A percentile compares a stretch with the other conserved stretches of the same genome.
These are phyloP conservation scores for Lentinula guzmanii DNA, from an alignment of 768 basidiomycete genomes.

Conservation along the genomic window DNA sequence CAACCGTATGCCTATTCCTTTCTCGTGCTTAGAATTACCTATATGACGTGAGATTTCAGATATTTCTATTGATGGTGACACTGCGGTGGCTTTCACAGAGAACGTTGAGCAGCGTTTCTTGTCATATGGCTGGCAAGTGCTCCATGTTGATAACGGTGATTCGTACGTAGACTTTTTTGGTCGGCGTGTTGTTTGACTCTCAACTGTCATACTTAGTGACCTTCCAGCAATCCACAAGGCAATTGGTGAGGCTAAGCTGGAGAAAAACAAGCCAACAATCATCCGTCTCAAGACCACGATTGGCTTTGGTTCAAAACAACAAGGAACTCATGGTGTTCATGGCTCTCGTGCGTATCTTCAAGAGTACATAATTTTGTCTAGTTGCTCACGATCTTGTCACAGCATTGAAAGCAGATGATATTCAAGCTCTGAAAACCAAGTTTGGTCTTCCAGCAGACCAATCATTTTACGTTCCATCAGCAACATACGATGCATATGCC, in stretches of 20 bases:
- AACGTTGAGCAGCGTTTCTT: conserved; percentile 85
- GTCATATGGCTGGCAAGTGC: conserved; percentile 92
- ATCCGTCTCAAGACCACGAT: conserved; percentile 87
- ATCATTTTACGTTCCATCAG: conserved; percentile 73
- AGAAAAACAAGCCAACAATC: conserved; percentile 80
- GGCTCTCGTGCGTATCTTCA: conserved; percentile 69
- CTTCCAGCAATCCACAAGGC: conserved; percentile 71
- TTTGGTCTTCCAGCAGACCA: conserved; percentile 76
- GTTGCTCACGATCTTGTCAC: conserved; percentile 6
- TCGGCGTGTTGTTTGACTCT: neutral
- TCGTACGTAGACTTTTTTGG: conserved; percentile 32
- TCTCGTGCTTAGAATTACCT: neutral
- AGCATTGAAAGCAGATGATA: conserved; percentile 94
- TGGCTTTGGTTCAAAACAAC: conserved; percentile 87
- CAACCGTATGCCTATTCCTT: conserved; percentile 53
- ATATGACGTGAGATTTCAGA: conserved; percentile 36
- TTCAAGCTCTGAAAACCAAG: conserved; percentile 74
- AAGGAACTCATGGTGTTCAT: conserved; percentile 93
- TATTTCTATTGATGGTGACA: conserved; percentile 96
- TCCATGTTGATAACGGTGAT: conserved; percentile 78
- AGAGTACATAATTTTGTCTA: neutral
- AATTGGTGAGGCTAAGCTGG: conserved; percentile 70
- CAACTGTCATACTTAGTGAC: conserved; percentile 43
- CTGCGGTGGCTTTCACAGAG: conserved; percentile 89
- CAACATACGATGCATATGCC: conserved; percentile 63